These are phyloP conservation scores for Metarhizium guizhouense DNA, from an alignment of 2,329 filamentous ascomycete genomes.

Conservation along the genomic window DNA sequence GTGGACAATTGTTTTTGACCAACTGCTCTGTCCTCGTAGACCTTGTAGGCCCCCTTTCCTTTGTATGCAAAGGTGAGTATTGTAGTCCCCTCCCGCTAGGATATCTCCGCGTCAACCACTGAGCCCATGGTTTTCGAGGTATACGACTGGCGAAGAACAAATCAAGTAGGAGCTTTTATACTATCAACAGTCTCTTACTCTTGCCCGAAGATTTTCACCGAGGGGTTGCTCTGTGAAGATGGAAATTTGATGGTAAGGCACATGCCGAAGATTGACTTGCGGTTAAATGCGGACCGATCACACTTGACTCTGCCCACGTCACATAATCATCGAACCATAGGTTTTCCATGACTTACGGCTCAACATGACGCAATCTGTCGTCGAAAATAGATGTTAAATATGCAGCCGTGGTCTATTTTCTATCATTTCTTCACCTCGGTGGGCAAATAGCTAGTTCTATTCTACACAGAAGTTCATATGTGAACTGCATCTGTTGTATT, in stretches of 20 bases:
- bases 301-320: too few relatives aligned
- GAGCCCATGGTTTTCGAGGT: conserved; percentile 72
- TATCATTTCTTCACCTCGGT: conserved; percentile 6
- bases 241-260: conserved; percentile 82
- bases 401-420: conserved; percentile 8
- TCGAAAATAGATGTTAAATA: not conserved
- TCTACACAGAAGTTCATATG: conserved; percentile 7
- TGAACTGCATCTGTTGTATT: conserved; percentile 2
- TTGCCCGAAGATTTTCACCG: conserved; percentile 75
- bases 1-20: not conserved
- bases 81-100: conserved; percentile 48
- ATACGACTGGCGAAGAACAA: conserved; percentile 89
- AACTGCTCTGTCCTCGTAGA: not conserved
- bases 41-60: not conserved
- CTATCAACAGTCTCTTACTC: conserved; percentile 46
- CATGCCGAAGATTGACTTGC: conserved; percentile 31
- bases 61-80: not conserved
- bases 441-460: conserved; percentile 9
- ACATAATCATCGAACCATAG: too few relatives aligned
- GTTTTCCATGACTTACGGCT: too few relatives aligned
- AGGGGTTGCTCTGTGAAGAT: conserved; percentile 53
- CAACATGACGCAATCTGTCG: too few relatives aligned
- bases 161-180: conserved; percentile 30
- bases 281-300: not conserved
- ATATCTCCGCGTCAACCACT: conserved; percentile 81